Evolutionary conservation across 345 rosid genomes (phyloP), one percentile per base, ranked within the genome.

Genomic region (Lepidium didymum): DNA sequence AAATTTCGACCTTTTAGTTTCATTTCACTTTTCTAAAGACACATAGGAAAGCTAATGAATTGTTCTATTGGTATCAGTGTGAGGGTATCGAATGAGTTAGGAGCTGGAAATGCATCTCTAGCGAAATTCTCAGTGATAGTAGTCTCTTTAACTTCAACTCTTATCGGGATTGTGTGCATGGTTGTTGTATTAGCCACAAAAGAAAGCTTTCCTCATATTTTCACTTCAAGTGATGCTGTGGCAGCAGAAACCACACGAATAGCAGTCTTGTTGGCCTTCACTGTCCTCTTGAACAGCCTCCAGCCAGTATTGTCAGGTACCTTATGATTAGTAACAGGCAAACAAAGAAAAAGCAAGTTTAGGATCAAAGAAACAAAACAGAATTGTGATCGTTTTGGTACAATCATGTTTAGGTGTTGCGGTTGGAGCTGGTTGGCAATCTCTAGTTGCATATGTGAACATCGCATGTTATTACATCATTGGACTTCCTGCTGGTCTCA

Each of bases 381-480:
- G 49, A 68, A 23, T 56, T 34, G 21, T 33, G 43, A 25, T 56
- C 43, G 8, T 18, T 45, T 43, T 52, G 56, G 47, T 33, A 10
- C 29, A 1, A 19, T 18, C 6, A 2, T 25, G 33, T 61, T 37
- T 29, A 93, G 97, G 98, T 29, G 97, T 93, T 64, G 98, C 98
- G 38, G 84, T 93, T 78, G 98, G 97, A 77, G 98, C 94, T 5
- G 98, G 98, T 70, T 93, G 98, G 98, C 98, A 93, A 67, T 63
- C 87, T 45, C 72, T 85, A 5, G 89, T 90, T 12, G 97, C 96
- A 2, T 93, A 88, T 73, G 83, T 93, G 60, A 93, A 93, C 80
- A 81, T 90, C 5, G 96, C 80, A 1, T 88, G 98, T 59, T 90
- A 93, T 52, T 93, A 90, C 66, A 33, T 88, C 38, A 83, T 88